Conservation (phyloP, 2,329 filamentous ascomycete species). For the Herpomyces periplanetae region DNA sequence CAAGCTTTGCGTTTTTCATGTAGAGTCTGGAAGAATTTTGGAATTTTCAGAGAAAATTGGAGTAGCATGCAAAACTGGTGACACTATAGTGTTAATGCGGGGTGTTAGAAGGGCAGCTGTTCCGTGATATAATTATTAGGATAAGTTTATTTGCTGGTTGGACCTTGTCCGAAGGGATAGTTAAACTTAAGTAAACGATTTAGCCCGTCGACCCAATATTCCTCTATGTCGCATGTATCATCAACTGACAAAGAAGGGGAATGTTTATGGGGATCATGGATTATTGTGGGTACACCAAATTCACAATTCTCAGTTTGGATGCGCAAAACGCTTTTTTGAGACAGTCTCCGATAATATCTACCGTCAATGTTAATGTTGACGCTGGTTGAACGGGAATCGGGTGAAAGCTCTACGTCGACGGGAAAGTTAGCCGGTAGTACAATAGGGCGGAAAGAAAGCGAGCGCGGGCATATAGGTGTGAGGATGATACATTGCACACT, state of each 20-base stretch:
- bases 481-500: conserved; percentile 55
- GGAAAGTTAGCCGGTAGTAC: conserved; percentile 56
- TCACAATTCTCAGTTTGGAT: conserved; percentile 66
- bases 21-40: conserved; percentile 49
- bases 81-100: conserved; percentile 55
- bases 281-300: not conserved
- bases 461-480: conserved; percentile 73
- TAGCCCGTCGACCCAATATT: conserved; percentile 81
- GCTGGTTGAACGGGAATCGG: conserved; percentile 12
- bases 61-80: conserved; percentile 22
- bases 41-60: conserved; percentile 67
- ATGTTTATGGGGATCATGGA: not conserved
- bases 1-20: conserved; percentile 54
- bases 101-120: conserved; percentile 21
- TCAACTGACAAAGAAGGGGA: conserved; percentile 8
- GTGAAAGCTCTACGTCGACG: conserved; percentile 39
- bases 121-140: no score
- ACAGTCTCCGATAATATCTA: conserved; percentile 7
- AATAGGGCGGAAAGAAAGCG: conserved; percentile 58
- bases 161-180: conserved; percentile 47
- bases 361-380: conserved; percentile 13
- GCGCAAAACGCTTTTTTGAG: conserved; percentile 17
- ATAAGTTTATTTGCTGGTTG: no score
- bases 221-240: conserved; percentile 17
- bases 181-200: conserved; percentile 90